These are phyloP conservation scores for Triangularia verruculosa DNA, from an alignment of 2,329 filamentous ascomycete species.

Conservation along the genomic window DNA sequence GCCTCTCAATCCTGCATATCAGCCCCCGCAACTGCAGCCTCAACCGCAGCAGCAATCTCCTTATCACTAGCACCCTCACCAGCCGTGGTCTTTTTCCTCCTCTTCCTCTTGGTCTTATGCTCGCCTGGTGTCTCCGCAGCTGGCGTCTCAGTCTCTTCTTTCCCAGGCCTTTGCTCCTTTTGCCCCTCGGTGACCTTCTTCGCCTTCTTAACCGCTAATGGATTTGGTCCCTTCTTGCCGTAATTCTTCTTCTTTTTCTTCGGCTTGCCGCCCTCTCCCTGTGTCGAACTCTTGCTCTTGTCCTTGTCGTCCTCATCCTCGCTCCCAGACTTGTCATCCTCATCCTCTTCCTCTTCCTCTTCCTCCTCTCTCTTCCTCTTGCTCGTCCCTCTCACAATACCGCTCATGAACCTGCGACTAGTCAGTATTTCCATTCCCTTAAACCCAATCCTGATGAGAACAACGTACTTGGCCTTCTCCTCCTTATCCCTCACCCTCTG, in stretches of 20 bases:
- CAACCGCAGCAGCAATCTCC: slow-evolving; percentile 8
- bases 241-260: slow-evolving; percentile 35
- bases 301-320: slow-evolving; percentile 40
- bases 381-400: slow-evolving; percentile 36
- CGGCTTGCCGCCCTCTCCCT: slow-evolving; percentile 23
- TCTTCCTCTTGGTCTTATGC: slow-evolving; percentile 30
- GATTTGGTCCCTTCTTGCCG: slow-evolving; percentile 35
- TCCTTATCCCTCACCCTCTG: slow-evolving; percentile 62
- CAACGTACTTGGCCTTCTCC: slow-evolving; percentile 64
- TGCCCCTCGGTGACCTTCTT: slow-evolving; percentile 31
- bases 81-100: slow-evolving; percentile 26
- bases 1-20: neutral
- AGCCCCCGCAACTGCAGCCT: slow-evolving; percentile 5
- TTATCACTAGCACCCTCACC: slow-evolving; percentile 11
- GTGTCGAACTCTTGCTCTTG: slow-evolving; percentile 31
- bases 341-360: slow-evolving; percentile 36
- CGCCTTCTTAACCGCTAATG: slow-evolving; percentile 35
- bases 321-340: slow-evolving; percentile 41
- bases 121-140: slow-evolving; percentile 30
- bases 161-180: slow-evolving; percentile 22
- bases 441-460: neutral
- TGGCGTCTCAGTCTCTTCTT: slow-evolving; percentile 26
- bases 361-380: slow-evolving; percentile 50
- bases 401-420: slow-evolving; percentile 28
- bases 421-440: slow-evolving; percentile 6